Evolutionary conservation across 2,329 filamentous ascomycete species (phyloP).

Genomic region (Rutstroemia sp.): DNA sequence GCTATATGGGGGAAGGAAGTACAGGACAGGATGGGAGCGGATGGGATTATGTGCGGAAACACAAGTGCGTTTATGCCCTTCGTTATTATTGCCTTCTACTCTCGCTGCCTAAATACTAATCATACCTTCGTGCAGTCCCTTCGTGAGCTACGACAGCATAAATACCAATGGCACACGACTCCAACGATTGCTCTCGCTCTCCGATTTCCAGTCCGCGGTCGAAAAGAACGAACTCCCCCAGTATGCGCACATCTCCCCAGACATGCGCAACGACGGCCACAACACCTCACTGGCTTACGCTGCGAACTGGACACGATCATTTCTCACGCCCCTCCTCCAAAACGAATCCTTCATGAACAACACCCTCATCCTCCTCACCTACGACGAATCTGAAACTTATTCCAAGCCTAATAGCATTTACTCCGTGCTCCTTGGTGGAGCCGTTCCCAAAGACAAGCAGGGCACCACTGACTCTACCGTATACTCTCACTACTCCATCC

Average conservation of each 20-base stretch:
- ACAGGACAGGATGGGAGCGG: slow-evolving; percentile 27
- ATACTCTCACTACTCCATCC: slow-evolving; percentile 39
- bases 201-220: slow-evolving; percentile 52
- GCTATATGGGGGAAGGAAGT: slow-evolving; percentile 39
- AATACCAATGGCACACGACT: slow-evolving; percentile 44
- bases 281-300: slow-evolving; percentile 45
- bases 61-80: slow-evolving; percentile 20
- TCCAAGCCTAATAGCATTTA: slow-evolving; percentile 45
- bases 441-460: slow-evolving; percentile 38
- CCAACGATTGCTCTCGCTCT: slow-evolving; percentile 54
- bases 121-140: slow-evolving; percentile 17
- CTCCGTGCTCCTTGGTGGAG: slow-evolving; percentile 47
- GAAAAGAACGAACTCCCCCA: slow-evolving; percentile 51
- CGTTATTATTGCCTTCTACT: not conserved
- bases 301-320: slow-evolving; percentile 43
- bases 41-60: slow-evolving; percentile 31
- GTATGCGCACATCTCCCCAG: slow-evolving; percentile 55
- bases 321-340: slow-evolving; percentile 45
- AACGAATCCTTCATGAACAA: slow-evolving; percentile 43
- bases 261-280: slow-evolving; percentile 62
- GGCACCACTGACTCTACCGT: slow-evolving; percentile 45
- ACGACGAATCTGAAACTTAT: slow-evolving; percentile 50
- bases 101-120: slow-evolving; percentile 6
- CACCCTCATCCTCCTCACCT: slow-evolving; percentile 50
- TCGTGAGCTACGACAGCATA: slow-evolving; percentile 47